Base-by-base conservation (phyloP, 495 filamentous ascomycete species). In the Physcia stellaris region DNA sequence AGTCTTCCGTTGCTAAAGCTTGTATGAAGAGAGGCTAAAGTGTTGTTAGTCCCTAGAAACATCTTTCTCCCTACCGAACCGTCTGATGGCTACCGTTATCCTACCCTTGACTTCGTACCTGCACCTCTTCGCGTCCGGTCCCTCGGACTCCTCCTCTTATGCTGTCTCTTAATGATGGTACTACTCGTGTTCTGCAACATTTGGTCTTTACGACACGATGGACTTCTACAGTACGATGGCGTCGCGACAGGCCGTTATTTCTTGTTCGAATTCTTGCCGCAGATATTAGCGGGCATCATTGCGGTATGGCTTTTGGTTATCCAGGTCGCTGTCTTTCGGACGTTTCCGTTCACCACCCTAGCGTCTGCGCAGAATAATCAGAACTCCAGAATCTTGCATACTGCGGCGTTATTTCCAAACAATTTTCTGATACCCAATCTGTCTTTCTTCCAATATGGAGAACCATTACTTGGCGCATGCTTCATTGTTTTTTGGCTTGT, bases 251-350 rank as follows among this genome's bases (percentile, higher is more conserved):
- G 62, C 6, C 70, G 74, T n/a, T 94, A 92, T 52, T 94, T 94
- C 55, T 59, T 93, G 37, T 82, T 92, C 53, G 70, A 83, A 41
- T 85, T 86, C 50, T 54, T 94, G 5, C 86, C 86, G 3, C 83
- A 83, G 40, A 61, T 92, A 1, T 43, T 90, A n/a, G 83, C 75
- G 2, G 70, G 71, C 1, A 45, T 77, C n/a, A 58, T 93, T 12
- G 59, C 88, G 19, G 52, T 94, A 9, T 87, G 79, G 65, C 70
- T 78, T 1, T 71, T 90, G 45, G 71, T 78, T 37, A 58, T 94
- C 33, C 71, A 86, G 49, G 66, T 70, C 1, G 79, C 86, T 12
- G 64, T 84, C n/a, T 75, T 80, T 46, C 79, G 86, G 41, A 70
- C 79, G 17, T 62, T 82, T 46, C 86, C 86, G 3, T 92, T 87